A percentile compares a stretch with the other conserved stretches of the same genome.
Evolutionary conservation across 345 rosid species (phyloP).

Genomic region (Geranium brycei): DNA sequence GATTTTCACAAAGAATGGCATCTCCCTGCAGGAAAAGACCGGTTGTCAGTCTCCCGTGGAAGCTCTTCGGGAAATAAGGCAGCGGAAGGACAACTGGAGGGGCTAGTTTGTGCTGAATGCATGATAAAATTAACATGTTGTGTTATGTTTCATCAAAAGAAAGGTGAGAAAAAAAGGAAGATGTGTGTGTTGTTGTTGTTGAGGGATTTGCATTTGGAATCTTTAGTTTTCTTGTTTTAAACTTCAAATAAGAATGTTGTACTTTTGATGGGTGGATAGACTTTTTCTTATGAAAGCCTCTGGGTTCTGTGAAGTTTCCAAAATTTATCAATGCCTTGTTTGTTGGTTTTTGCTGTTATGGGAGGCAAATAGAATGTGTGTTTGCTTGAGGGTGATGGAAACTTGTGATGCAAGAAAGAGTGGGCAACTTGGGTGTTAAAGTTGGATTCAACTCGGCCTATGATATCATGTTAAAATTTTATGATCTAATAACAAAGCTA

Average conservation of each 20-base stretch:
- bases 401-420: not conserved
- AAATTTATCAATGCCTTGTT: not conserved
- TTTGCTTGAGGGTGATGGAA: not conserved
- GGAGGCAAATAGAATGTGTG: not conserved
- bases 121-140: not conserved
- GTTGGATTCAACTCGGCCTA: too few relatives aligned
- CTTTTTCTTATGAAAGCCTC: not conserved
- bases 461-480: too few relatives aligned
- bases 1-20: not conserved
- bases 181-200: not conserved
- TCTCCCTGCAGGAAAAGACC: conserved; percentile 32
- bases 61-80: conserved; percentile 48
- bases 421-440: not conserved
- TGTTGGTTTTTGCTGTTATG: not conserved
- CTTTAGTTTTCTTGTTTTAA: not conserved
- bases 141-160: not conserved
- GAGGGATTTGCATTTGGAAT: not conserved
- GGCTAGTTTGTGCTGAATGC: conserved; percentile 23
- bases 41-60: conserved; percentile 56
- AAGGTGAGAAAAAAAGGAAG: not conserved
- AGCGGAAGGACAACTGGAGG: conserved; percentile 64
- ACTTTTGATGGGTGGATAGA: not conserved
- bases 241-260: not conserved
- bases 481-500: too few relatives aligned
- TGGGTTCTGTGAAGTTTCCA: not conserved